Base-by-base conservation (phyloP, 495 filamentous ascomycete species). In the Aspergillus coremiiformis region DNA sequence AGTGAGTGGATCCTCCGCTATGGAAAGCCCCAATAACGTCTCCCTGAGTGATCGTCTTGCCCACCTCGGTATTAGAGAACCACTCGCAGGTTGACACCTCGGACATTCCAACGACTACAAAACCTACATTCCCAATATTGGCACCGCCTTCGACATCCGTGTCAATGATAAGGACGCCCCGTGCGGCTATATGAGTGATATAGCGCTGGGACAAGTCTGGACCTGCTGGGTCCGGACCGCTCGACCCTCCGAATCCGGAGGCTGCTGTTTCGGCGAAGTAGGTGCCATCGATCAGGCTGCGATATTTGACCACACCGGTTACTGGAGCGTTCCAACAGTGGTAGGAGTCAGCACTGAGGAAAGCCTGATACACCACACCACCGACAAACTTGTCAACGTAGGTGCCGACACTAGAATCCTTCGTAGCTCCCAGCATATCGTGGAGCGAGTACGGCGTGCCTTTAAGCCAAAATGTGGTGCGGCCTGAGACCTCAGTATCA, bases 11-110 rank as follows among this genome's bases (percentile, higher is more conserved):
- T 17, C 43, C 43, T 4, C 43, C 43, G 14, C 79, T 83, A 59
- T 85, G 82, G 60, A 85, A 85, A 78, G 81, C 83, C 21, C 81
- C 83, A 22, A 78, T 62, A 61, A 82, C 64, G 1, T 84, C 76
- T 9, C 82, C 83, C 64, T 84, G 84, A 5, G 55, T 65, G n/a
- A 85, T 60, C 29, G 70, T 66, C 61, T 84, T 71, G 1, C 82
- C 83, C 44, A 75, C 70, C 37, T 65, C 62, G 0, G 83, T 78
- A 9, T 70, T 77, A 5, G 2, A 8, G 11, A 19, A 11, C 37
- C 83, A 76, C 44, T 86, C 83, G 52, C 81, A 84, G 5, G 78
- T 78, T 51, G 71, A 77, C 15, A 84, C 79, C 58, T 86, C 83
- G 41, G 75, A 74, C 83, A 86, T 86, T 22, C 80, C 83, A 1